Conservation (phyloP, 495 filamentous ascomycete species). For the Aspergillus haitiensis region DNA sequence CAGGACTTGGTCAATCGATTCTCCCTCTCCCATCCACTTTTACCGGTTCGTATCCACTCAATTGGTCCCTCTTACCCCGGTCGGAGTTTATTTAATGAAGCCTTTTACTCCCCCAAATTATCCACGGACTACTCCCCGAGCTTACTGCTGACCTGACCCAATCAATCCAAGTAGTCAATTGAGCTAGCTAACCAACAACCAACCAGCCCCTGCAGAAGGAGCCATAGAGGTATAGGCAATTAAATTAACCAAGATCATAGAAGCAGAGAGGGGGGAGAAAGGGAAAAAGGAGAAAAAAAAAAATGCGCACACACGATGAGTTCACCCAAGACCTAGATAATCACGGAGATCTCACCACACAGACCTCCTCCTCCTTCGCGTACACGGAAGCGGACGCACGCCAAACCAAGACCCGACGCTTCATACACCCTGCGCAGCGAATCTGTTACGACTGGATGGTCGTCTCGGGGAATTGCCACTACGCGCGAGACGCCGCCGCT, state of each 20-base stretch:
- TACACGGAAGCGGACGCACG: constrained; percentile 1
- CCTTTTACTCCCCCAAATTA: not conserved
- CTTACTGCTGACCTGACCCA: not conserved
- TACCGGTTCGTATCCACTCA: not conserved
- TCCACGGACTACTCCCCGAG: constrained; percentile 1
- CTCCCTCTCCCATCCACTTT: not conserved
- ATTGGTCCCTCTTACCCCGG: not conserved
- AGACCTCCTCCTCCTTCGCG: too few species aligned
- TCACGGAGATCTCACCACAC: not conserved
- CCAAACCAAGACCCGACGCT: constrained; percentile 8
- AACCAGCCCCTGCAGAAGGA: too few species aligned
- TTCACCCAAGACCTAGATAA: constrained; percentile 16
- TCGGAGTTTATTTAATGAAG: not conserved
- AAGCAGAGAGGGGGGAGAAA: too few species aligned
- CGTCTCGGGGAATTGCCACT: constrained; percentile 33
- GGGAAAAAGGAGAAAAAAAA: not conserved
- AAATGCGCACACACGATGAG: constrained; percentile 17
- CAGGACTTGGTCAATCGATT: not conserved
- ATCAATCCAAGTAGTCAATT: not conserved
- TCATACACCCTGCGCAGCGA: constrained; percentile 4
- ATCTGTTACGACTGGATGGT: constrained; percentile 35
- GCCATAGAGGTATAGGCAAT: too few species aligned
- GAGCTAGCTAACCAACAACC: not conserved
- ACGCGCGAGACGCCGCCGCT: constrained; percentile 29
- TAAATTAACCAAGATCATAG: too few species aligned